A percentile compares a stretch with the other conserved stretches of the same genome.
Evolutionary conservation across 345 rosid species (phyloP).

Genomic region (Eucalyptus pumila): DNA sequence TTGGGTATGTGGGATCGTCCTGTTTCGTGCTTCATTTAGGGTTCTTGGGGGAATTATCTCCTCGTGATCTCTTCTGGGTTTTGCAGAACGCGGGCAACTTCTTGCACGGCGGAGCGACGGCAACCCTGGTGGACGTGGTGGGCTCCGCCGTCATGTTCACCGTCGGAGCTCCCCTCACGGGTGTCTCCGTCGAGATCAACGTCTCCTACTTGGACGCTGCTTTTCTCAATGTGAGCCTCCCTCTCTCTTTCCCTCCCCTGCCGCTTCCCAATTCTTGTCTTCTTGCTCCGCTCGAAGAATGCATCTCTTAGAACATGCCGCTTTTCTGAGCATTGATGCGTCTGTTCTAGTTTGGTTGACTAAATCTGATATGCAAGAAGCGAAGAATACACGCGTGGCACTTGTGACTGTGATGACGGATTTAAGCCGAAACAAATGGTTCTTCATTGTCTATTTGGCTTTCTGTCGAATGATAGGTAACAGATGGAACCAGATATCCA

Average conservation of each 20-base stretch:
- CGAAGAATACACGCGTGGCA: accelerated
- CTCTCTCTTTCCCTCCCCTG: not conserved
- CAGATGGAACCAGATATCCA: not conserved
- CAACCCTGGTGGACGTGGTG: slow-evolving; percentile 73
- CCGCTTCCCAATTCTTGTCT: not conserved
- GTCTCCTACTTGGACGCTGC: slow-evolving; percentile 88
- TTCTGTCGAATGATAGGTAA: not conserved
- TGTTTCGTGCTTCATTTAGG: not conserved
- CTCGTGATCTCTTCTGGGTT: not conserved
- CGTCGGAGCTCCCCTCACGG: slow-evolving; percentile 26
- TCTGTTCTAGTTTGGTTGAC: not conserved
- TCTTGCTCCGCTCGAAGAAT: not conserved
- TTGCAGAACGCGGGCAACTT: slow-evolving; percentile 68
- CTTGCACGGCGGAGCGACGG: slow-evolving; percentile 98
- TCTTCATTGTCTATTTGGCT: not conserved
- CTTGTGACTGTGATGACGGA: not conserved
- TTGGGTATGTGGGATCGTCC: not conserved
- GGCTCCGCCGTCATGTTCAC: slow-evolving; percentile 70
- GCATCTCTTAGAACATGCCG: not conserved
- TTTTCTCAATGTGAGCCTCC: slow-evolving; percentile 32
- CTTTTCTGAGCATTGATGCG: not conserved
- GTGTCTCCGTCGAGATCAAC: slow-evolving; percentile 85
- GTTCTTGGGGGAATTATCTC: not conserved
- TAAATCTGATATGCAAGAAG: not conserved
- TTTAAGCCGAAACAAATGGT: not conserved